Conservation (phyloP, 2,329 filamentous ascomycete genomes). For the Cercospora zeae-maydis region DNA sequence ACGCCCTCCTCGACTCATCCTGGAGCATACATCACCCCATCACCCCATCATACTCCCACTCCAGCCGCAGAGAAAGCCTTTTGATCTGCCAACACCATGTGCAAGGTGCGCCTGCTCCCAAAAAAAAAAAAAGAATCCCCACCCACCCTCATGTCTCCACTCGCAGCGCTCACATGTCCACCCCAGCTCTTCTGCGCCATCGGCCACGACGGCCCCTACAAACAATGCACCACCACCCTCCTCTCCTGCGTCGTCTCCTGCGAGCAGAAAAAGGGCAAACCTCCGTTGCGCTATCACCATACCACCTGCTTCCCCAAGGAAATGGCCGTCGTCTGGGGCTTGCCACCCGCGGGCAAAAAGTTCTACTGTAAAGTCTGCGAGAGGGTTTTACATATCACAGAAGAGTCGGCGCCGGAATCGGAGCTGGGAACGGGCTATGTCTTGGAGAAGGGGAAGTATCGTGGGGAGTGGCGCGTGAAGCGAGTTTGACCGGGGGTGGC, state of each 20-base stretch:
- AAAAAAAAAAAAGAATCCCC: no score
- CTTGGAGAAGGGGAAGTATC: background rate
- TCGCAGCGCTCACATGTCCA: background rate
- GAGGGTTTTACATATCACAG: background rate
- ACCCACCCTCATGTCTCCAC: background rate
- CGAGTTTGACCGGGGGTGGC: background rate
- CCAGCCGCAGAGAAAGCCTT: background rate
- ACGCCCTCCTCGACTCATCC: background rate
- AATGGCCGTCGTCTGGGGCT: conserved; percentile 5
- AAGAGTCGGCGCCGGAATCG: background rate
- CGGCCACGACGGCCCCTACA: conserved; percentile 5
- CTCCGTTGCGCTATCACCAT: background rate
- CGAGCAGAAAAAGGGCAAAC: background rate
- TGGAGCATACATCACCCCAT: background rate
- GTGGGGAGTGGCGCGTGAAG: background rate
- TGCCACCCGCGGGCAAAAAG: background rate
- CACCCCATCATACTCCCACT: no score
- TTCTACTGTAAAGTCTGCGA: conserved; percentile 7
- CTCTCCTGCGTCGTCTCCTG: conserved; percentile 4
- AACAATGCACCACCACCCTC: background rate
- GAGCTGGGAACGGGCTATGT: conserved; percentile 7
- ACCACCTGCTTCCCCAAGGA: conserved; percentile 4
- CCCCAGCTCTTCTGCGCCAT: conserved; percentile 9
- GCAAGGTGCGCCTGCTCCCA: background rate
- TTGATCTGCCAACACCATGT: background rate